Evolutionary conservation across 2,329 filamentous ascomycete genomes (phyloP).

Genomic region (Cordyceps cateniannulata): DNA sequence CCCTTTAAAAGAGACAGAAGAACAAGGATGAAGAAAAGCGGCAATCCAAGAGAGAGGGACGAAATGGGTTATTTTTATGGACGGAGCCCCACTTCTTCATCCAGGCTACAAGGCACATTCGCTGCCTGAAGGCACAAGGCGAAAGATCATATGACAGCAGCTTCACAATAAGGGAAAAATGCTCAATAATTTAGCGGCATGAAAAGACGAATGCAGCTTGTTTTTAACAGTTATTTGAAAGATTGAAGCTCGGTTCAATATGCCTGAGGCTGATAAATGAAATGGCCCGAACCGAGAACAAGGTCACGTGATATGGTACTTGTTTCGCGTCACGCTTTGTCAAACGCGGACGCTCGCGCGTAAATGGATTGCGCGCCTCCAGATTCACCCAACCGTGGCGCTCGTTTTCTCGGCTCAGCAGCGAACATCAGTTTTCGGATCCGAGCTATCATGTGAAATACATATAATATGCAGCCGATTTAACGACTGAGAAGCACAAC

Average conservation of each 20-base stretch:
- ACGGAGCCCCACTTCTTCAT: conserved; percentile 6
- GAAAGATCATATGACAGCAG: neutral
- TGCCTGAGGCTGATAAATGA: neutral
- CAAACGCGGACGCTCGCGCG: conserved; percentile 9
- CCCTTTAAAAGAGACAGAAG: neutral
- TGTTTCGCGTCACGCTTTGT: conserved; percentile 22
- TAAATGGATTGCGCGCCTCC: neutral
- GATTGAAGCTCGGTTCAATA: neutral
- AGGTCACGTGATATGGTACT: conserved; percentile 24
- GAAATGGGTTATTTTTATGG: neutral
- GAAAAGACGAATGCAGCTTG: neutral
- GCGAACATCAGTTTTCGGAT: neutral
- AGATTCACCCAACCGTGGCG: neutral
- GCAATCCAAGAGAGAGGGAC: neutral
- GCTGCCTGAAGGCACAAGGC: neutral
- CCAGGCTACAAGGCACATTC: neutral
- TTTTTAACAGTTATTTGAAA: too few species aligned
- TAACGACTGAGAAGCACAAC: neutral
- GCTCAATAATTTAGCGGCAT: neutral
- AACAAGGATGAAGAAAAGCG: conserved; percentile 2
- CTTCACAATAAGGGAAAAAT: neutral
- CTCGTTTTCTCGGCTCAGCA: neutral
- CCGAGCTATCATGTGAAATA: neutral
- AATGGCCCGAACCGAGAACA: neutral
- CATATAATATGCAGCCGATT: neutral